Evolutionary conservation across 805 yeast species (phyloP).

Genomic region (Metschnikowia borealis): DNA sequence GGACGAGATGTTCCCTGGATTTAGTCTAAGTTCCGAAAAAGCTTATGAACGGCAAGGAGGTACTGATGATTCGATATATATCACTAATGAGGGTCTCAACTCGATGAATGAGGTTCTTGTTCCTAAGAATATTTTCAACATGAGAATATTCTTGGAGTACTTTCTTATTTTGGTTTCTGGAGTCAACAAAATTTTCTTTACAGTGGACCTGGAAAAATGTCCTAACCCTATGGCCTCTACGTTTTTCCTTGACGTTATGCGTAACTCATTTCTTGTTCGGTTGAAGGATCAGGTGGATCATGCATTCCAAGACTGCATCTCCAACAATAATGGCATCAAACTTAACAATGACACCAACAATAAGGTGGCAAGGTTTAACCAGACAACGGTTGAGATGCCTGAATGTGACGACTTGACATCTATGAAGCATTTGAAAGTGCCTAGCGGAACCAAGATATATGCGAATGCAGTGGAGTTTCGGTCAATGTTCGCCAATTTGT

Average conservation of each 20-base stretch:
- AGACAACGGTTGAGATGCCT: conserved; percentile 4
- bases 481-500: conserved; percentile 43
- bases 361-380: conserved; percentile 8
- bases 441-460: conserved; percentile 22
- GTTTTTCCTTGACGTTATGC: conserved; percentile 66
- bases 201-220: conserved; percentile 13
- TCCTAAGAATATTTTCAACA: conserved; percentile 69
- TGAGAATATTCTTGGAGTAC: conserved; percentile 73
- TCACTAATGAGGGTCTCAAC: conserved; percentile 54
- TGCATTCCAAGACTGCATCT: conserved; percentile 45
- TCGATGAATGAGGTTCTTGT: conserved; percentile 62
- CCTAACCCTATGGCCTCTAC: conserved; percentile 21
- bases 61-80: conserved; percentile 39
- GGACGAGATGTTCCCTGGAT: conserved; percentile 70
- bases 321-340: conserved; percentile 9
- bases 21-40: conserved; percentile 27
- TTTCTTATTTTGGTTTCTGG: conserved; percentile 66
- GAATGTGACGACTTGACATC: conserved; percentile 5
- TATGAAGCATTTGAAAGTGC: background rate
- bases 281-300: conserved; percentile 52
- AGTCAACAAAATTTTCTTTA: conserved; percentile 32
- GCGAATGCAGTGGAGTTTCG: conserved; percentile 46
- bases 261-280: conserved; percentile 56
- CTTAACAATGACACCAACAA: conserved; percentile 3
- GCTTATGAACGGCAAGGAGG: conserved; percentile 3